Evolutionary conservation across 148 eudicot genomes (phyloP), one percentile per base, ranked within the genome.

Genomic region (Chenopodium quinoa): DNA sequence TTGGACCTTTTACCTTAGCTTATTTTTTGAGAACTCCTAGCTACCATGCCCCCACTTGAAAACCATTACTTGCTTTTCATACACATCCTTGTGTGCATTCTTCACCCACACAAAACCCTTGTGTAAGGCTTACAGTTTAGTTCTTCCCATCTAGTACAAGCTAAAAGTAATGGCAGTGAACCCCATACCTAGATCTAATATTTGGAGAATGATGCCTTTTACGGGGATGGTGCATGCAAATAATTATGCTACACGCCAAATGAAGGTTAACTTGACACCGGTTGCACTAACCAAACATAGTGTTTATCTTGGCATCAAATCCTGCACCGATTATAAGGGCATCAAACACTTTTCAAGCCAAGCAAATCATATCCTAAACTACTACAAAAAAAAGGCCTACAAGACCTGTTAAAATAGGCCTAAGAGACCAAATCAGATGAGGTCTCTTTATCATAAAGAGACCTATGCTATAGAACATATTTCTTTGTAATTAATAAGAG

Each of bases 161-260:
- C 78, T 79, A 29, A 91, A 90, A 81, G 84, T 89, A 80, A 94
- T 93, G 32, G 92, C 99, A 29, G 85, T 93, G 92, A 89, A 93
- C 84, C 99, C 97, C 50, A 88, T 93, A 81, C 99, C 97, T 80
- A 94, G 91, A 78, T 72, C 90, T 76, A 92, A 89, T 79, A 88
- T 88, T 82, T 94, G 86, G 50, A 92, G 92, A 85, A 86, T 93
- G 93, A 86, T 91, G 44, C 99, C 99, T 3, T 95, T 95, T 86
- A 79, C 99, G 22, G 90, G 90, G 63, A 66, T 85, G 25, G 75
- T 84, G 27, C 92, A 92, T 73, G 78, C 84, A 48, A 91, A 95
- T 85, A 86, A 79, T 80, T 86, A 83, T 75, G 93, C 0, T 78
- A 89, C 88, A 37, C 90, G 88, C 68, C 99, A 87, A 83, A 72